These are phyloP conservation scores for Penicillium silybi DNA, from an alignment of 495 filamentous ascomycete species.

Conservation along the genomic window DNA sequence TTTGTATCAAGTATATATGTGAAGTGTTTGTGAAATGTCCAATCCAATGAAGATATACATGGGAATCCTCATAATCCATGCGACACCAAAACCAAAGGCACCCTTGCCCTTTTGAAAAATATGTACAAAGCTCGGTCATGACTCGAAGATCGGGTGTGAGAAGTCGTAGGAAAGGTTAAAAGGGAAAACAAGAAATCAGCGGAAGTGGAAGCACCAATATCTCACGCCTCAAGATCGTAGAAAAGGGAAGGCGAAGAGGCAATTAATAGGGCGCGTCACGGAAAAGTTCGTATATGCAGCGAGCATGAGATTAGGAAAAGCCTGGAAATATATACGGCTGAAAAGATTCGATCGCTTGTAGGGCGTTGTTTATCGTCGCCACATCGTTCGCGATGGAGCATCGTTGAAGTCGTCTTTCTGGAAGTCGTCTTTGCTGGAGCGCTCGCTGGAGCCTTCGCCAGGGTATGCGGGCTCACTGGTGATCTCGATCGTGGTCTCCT, in stretches of 20 bases:
- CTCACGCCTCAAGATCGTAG: neutral
- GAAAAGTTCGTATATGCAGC: neutral
- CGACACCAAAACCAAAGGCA: neutral
- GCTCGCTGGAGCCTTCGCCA: constrained; percentile 21
- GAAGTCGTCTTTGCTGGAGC: constrained; percentile 33
- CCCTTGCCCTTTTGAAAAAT: neutral
- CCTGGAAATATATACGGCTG: neutral
- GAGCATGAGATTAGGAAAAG: constrained; percentile 1
- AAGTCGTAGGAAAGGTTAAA: neutral
- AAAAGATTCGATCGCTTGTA: neutral
- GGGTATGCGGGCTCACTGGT: constrained; percentile 39
- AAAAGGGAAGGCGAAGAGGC: neutral
- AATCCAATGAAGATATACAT: constrained; percentile 4
- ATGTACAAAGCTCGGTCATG: constrained; percentile 16
- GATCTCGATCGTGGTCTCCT: constrained; percentile 45
- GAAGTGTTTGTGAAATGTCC: neutral
- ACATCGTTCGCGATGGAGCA: constrained; percentile 19
- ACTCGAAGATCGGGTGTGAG: neutral
- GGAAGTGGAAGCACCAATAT: neutral
- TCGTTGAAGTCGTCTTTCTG: constrained; percentile 16
- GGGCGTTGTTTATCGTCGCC: constrained; percentile 22
- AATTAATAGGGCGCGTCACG: neutral
- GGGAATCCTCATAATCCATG: constrained; percentile 3
- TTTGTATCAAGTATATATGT: no score
- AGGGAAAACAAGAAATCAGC: constrained; percentile 1